These are phyloP conservation scores for Rachicladosporium sp. DNA, from an alignment of 2,329 filamentous ascomycete genomes.

Conservation along the genomic window DNA sequence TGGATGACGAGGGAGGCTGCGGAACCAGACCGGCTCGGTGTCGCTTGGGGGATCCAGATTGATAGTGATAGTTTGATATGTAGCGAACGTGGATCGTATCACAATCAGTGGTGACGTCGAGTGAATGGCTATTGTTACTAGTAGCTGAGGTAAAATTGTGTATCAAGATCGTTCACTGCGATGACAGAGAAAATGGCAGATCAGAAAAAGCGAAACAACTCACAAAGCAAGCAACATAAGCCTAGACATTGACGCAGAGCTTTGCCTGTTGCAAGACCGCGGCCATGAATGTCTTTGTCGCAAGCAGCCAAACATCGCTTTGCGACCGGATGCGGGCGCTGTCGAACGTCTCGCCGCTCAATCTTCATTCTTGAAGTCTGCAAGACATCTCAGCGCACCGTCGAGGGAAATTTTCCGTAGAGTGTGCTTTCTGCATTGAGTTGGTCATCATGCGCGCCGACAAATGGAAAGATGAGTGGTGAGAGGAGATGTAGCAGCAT, in stretches of 20 bases:
- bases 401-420: no score
- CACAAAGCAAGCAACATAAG: slow-evolving; percentile 6
- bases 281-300: slow-evolving; percentile 13
- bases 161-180: slow-evolving; percentile 6
- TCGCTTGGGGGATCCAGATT: slow-evolving; percentile 17
- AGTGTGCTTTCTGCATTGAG: no score
- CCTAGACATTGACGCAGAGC: slow-evolving; percentile 4
- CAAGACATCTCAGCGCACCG: no score
- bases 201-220: no score
- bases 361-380: no score
- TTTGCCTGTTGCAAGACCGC: background rate
- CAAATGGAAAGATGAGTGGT: no score
- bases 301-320: slow-evolving; percentile 12
- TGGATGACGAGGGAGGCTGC: slow-evolving; percentile 13
- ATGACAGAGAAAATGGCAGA: no score
- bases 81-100: background rate
- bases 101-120: background rate
- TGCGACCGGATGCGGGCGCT: no score
- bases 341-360: no score
- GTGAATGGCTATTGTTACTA: background rate
- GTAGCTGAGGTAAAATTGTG: background rate
- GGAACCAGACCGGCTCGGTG: slow-evolving; percentile 19
- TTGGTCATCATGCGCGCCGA: no score
- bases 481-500: no score
- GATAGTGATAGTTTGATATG: slow-evolving; percentile 1